Base-by-base conservation (phyloP, 2,329 filamentous ascomycete species). In the Graphiopsis chlorocephala region DNA sequence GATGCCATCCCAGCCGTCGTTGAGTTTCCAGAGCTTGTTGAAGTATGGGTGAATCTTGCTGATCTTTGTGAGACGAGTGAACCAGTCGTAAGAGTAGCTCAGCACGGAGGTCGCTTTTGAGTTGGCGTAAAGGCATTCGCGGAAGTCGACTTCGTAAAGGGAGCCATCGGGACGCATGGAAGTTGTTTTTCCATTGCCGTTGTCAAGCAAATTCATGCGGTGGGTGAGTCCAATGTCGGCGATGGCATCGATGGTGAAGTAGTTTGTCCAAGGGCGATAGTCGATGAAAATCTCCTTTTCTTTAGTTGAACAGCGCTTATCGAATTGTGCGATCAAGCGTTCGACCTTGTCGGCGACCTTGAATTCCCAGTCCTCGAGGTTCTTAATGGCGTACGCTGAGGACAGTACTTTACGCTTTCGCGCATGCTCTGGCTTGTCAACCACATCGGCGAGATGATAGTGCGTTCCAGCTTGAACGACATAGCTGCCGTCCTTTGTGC, bases 11-110 rank as follows among this genome's bases (percentile, higher is more conserved):
- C 74, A 74, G 48, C 77, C 75, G 38, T 79, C 72, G 66, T 78
- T 79, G 14, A 78, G 73, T 55, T 79, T 72, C 63, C 74, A 76
- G 70, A 79, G 70, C 10, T 72, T 68, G 29, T 78, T 75, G 68
- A 82, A 83, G 64, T 75, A 78, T 0, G 83, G 82, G 23, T 68
- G 66, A 25, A 83, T 63, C 59, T 83, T 81, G 20, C 80, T 78
- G 0, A 85, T 53, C 68, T 81, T 81, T 66, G 80, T 78, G 17
- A 84, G 71, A 17, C 79, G 64, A 6, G 78, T 76, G 69, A 83
- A 87, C 80, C 81, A 84, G 12, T 79, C 77, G 67, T 84, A 85
- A 8, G 78, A 73, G 81, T 82, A 86, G 23, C 83, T 72, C 1
- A 85, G 75, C 0, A 79, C 74, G 0, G 83, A 82, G 63, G 85